phyloP scores from a whole-genome alignment of 345 rosid genomes.

The Eutrema heterophyllum region DNA sequence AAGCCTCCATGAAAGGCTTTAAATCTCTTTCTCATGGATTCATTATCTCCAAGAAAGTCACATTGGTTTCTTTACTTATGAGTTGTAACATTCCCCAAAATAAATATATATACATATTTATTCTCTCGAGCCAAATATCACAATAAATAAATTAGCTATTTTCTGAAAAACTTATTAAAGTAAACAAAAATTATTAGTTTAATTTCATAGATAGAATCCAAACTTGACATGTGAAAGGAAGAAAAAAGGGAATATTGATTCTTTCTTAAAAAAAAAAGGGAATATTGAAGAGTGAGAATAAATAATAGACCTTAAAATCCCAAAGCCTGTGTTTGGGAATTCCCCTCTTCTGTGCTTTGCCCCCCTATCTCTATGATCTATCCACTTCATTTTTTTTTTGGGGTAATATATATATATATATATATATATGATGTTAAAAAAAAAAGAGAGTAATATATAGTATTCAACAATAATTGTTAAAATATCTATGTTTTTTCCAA shows the following conservation, averaged over 20 bases:
- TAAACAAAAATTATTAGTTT: not conserved
- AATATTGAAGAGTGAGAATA: constrained; percentile 16
- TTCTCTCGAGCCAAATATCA: not conserved
- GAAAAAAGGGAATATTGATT: not conserved
- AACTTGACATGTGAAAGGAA: constrained; percentile 24
- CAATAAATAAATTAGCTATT: not conserved
- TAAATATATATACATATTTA: not conserved
- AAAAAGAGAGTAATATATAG: too few relatives aligned
- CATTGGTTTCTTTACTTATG: constrained; percentile 27
- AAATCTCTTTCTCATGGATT: not conserved
- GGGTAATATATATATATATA: not conserved
- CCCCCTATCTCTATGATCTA: constrained; percentile 12
- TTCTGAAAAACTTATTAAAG: not conserved
- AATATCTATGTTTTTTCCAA: not conserved
- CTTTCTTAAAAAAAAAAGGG: too few relatives aligned
- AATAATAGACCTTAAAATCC: constrained; percentile 7
- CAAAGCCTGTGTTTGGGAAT: constrained; percentile 24
- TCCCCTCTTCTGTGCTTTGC: constrained; percentile 9
- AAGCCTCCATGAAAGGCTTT: constrained; percentile 36
- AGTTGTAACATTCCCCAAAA: constrained; percentile 24
- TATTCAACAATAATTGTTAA: not conserved
- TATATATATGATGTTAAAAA: too few relatives aligned
- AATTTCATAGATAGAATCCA: constrained; percentile 9
- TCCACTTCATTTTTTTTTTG: not conserved
- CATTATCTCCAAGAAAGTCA: constrained; percentile 28